These are phyloP conservation scores for Panellus pusillus DNA, from an alignment of 768 basidiomycete species.

Conservation along the genomic window DNA sequence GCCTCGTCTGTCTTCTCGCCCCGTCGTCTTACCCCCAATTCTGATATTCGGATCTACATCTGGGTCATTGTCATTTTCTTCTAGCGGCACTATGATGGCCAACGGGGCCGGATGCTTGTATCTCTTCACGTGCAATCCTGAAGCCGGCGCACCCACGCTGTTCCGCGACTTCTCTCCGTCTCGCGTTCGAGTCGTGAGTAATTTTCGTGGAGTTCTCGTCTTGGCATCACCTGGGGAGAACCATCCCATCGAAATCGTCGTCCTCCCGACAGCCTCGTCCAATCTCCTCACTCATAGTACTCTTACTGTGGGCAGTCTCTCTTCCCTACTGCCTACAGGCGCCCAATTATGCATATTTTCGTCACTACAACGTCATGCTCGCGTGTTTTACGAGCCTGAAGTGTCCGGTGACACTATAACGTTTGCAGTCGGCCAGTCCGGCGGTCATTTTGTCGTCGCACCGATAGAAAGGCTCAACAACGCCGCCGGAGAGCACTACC, in stretches of 20 bases:
- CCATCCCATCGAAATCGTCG: conserved; percentile 7
- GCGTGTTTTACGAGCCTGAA: not conserved
- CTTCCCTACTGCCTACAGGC: not conserved
- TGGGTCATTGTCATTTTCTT: conserved; percentile 26
- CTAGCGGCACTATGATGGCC: conserved; percentile 25
- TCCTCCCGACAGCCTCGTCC: conserved; percentile 8
- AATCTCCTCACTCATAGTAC: conserved; percentile 1
- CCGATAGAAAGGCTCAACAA: conserved; percentile 26
- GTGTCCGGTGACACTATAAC: conserved; percentile 13
- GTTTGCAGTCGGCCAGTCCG: conserved; percentile 26
- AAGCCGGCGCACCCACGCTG: conserved; percentile 18
- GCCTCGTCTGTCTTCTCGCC: conserved; percentile 23
- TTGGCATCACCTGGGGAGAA: conserved; percentile 11
- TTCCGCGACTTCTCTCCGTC: conserved; percentile 16
- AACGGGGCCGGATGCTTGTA: conserved; percentile 32
- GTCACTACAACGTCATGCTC: conserved; percentile 3
- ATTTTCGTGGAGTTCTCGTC: not conserved
- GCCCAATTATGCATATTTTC: conserved; percentile 16
- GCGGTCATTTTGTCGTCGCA: conserved; percentile 31
- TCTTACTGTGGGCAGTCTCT: not conserved
- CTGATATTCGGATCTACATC: conserved; percentile 32
- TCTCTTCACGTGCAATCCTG: conserved; percentile 25
- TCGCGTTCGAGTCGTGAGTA: conserved; percentile 1
- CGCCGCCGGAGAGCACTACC: conserved; percentile 25
- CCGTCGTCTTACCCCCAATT: conserved; percentile 25